Conservation (phyloP, 805 yeast species). For the Nadsonia fulvescens region DNA sequence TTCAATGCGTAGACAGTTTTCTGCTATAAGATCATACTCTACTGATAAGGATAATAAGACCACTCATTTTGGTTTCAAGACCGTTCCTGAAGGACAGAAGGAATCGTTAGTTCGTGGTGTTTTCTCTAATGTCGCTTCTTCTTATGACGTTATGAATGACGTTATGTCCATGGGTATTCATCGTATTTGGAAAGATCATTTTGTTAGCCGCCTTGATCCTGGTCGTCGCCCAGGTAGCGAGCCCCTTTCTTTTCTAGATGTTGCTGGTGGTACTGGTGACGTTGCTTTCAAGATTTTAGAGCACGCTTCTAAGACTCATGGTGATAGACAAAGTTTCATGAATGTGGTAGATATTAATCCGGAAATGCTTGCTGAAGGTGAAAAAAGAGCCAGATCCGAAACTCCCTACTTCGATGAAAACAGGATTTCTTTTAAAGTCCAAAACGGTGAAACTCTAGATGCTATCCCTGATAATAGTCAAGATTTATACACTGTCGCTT, state of each 20-base stretch:
- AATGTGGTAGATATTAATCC: constrained; percentile 88
- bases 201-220: constrained; percentile 75
- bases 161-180: constrained; percentile 94
- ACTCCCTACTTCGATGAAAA: constrained; percentile 45
- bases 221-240: constrained; percentile 79
- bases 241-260: constrained; percentile 80
- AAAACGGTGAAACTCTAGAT: constrained; percentile 83
- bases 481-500: constrained; percentile 91
- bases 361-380: constrained; percentile 90
- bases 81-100: constrained; percentile 63
- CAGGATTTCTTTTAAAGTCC: constrained; percentile 67
- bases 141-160: constrained; percentile 93
- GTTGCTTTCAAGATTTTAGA: constrained; percentile 90
- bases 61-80: constrained; percentile 88
- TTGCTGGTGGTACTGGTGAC: constrained; percentile 98
- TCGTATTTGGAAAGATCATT: constrained; percentile 85
- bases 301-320: constrained; percentile 65
- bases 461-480: constrained; percentile 70
- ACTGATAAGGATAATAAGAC: constrained; percentile 23
- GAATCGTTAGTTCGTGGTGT: constrained; percentile 60
- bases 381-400: constrained; percentile 40
- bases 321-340: constrained; percentile 64
- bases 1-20: too few species aligned
- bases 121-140: constrained; percentile 86
- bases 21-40: background rate